A percentile compares a stretch with the other conserved stretches of the same genome.
phyloP scores from a whole-genome alignment of 1,284 basidiomycete genomes.

The Cryptococcus sp. region DNA sequence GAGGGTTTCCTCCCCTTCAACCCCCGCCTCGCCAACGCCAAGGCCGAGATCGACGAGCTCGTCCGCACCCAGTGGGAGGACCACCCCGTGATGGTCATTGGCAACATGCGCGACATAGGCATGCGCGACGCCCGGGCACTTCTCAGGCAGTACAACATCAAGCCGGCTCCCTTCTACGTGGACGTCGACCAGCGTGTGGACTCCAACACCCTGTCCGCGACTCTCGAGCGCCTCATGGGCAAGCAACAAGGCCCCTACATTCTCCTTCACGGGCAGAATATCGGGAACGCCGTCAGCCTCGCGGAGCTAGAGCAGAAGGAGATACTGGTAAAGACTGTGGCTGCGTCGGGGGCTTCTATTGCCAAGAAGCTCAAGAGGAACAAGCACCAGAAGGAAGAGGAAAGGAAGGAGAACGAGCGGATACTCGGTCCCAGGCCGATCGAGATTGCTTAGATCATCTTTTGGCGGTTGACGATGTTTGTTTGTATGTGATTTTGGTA shows the following conservation, averaged over 20 bases:
- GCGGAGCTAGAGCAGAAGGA: slow-evolving; percentile 20
- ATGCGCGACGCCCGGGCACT: slow-evolving; percentile 20
- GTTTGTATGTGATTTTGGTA: not conserved
- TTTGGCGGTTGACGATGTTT: not conserved
- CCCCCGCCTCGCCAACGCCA: slow-evolving; percentile 12
- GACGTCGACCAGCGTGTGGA: slow-evolving; percentile 26
- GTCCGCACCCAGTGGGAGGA: slow-evolving; percentile 23
- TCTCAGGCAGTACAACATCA: slow-evolving; percentile 20
- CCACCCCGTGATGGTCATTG: slow-evolving; percentile 24
- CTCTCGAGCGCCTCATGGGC: slow-evolving; percentile 20
- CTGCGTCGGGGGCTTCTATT: slow-evolving; percentile 14
- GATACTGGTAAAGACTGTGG: slow-evolving; percentile 17
- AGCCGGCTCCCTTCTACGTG: slow-evolving; percentile 25
- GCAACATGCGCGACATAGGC: slow-evolving; percentile 25
- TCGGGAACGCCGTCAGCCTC: slow-evolving; percentile 12
- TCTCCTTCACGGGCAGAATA: slow-evolving; percentile 17
- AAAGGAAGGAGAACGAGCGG: slow-evolving; percentile 32
- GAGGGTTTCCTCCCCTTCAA: slow-evolving; percentile 25
- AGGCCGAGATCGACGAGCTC: slow-evolving; percentile 20
- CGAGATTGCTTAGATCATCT: slow-evolving; percentile 1
- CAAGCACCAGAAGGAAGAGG: slow-evolving; percentile 34
- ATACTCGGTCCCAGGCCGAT: slow-evolving; percentile 32
- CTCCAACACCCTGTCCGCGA: slow-evolving; percentile 11
- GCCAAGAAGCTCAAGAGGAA: slow-evolving; percentile 31
- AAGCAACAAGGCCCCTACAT: slow-evolving; percentile 19